Evolutionary conservation across 2,329 filamentous ascomycete species (phyloP), one percentile per base, ranked within the genome.

Genomic region (Trichoderma cornu-damae): DNA sequence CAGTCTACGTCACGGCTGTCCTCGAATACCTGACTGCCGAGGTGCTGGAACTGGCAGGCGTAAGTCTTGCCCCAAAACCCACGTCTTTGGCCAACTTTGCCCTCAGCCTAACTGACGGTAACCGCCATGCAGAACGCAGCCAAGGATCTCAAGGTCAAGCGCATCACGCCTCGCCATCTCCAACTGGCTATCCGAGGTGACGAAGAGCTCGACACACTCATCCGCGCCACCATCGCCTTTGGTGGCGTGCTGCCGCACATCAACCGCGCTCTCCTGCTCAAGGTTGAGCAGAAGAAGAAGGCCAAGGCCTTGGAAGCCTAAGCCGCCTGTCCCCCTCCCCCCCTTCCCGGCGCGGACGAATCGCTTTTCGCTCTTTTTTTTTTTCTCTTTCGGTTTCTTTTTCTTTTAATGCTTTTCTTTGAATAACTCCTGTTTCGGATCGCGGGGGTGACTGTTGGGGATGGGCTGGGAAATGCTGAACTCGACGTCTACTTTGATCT

Each of bases 101-200:
- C 16, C 18, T 54, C 34, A 38, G 47, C 46, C 65, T 68, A 42
- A 69, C 65, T 68, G 38, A 69, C 64, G n/a, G 34, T 55, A 38
- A 55, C 32, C 16, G 30, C 35, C 49, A 16, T 34, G 40, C 68
- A 87, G 84, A 99, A 99, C 74, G 94, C 94, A 54, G 94, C 94
- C 75, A 97, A 97, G 83, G 94, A 99, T 75, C 88, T 97, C 72
- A 99, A 97, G 79, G 94, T 97, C 79, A 99, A 97, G 86, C 94
- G 94, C 77, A 99, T 99, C 76, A 97, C 93, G 11, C 94, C 94
- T 57, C 92, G 94, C 74, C 94, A 99, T 75, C 79, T 99, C 64
- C 94, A 99, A 76, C 89, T 99, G 62, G 94, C 94, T 68, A 99
- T 99, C 72, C 91, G 94, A 69, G 94, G 94, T 70, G 94, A 99